These are phyloP conservation scores for Toxicodendron radicans DNA, from an alignment of 345 rosid species.

Conservation along the genomic window DNA sequence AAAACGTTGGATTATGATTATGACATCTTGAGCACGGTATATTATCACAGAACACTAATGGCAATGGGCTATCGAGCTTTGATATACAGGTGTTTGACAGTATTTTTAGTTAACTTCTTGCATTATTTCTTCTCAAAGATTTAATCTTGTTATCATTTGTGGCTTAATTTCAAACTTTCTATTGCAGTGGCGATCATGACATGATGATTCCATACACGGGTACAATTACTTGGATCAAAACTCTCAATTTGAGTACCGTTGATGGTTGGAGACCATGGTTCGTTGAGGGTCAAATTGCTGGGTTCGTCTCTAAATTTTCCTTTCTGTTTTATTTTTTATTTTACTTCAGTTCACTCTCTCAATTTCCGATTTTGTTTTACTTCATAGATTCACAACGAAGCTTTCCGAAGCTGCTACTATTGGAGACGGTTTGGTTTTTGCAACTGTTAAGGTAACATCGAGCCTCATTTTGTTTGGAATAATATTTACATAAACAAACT, in stretches of 20 bases:
- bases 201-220: slow-evolving; percentile 30
- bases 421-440: slow-evolving; percentile 24
- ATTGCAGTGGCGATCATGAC: slow-evolving; percentile 34
- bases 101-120: too few species aligned
- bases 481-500: too few species aligned
- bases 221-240: slow-evolving; percentile 22
- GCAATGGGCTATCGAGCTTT: slow-evolving; percentile 15
- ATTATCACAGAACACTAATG: slow-evolving; percentile 22
- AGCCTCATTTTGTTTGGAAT: neutral
- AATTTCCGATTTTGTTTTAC: neutral
- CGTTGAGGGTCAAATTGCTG: slow-evolving; percentile 36
- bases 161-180: neutral
- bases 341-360: neutral
- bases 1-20: slow-evolving; percentile 18
- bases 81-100: slow-evolving; percentile 18
- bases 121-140: neutral
- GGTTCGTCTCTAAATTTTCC: slow-evolving; percentile 15
- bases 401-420: neutral
- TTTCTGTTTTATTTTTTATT: neutral
- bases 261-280: slow-evolving; percentile 33
- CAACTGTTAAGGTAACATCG: slow-evolving; percentile 27
- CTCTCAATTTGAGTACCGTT: slow-evolving; percentile 13
- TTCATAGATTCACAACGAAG: slow-evolving; percentile 20
- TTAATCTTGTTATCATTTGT: neutral
- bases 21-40: slow-evolving; percentile 16